phyloP scores from a whole-genome alignment of 352 stramenopile genomes.

The Phytophthora ohioensis region DNA sequence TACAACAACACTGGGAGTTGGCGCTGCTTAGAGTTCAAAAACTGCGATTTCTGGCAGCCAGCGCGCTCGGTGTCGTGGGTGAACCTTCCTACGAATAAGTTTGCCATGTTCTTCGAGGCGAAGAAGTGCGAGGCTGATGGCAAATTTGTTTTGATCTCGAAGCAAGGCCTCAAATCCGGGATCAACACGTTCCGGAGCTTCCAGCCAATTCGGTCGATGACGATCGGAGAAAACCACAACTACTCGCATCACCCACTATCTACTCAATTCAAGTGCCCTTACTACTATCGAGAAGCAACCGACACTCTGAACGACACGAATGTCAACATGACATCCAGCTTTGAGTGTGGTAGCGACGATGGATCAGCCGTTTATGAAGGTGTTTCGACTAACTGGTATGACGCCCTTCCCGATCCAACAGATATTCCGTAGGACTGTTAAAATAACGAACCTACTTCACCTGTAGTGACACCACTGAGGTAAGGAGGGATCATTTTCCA shows the following conservation, averaged over 20 bases:
- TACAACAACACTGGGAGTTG: slow-evolving; percentile 4
- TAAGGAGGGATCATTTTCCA: too few relatives aligned
- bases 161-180: slow-evolving; percentile 1
- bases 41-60: slow-evolving; percentile 3
- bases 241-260: slow-evolving; percentile 4
- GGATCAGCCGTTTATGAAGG: not conserved
- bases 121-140: not conserved
- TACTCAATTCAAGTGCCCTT: slow-evolving; percentile 5
- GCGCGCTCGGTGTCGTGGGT: slow-evolving; percentile 5
- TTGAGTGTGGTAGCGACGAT: not conserved
- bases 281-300: not conserved
- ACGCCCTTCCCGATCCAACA: not conserved
- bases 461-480: too few relatives aligned
- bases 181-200: slow-evolving; percentile 1
- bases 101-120: slow-evolving; percentile 16
- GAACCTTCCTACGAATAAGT: slow-evolving; percentile 10
- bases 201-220: slow-evolving; percentile 11
- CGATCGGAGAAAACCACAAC: slow-evolving; percentile 11
- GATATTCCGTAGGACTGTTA: too few relatives aligned
- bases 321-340: not conserved
- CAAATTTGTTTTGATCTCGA: slow-evolving; percentile 8
- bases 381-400: slow-evolving; percentile 20
- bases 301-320: not conserved
- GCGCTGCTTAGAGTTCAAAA: slow-evolving; percentile 8
- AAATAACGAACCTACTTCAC: too few relatives aligned